Evolutionary conservation across 2,329 filamentous ascomycete genomes (phyloP).

Genomic region (Beauveria bassiana): DNA sequence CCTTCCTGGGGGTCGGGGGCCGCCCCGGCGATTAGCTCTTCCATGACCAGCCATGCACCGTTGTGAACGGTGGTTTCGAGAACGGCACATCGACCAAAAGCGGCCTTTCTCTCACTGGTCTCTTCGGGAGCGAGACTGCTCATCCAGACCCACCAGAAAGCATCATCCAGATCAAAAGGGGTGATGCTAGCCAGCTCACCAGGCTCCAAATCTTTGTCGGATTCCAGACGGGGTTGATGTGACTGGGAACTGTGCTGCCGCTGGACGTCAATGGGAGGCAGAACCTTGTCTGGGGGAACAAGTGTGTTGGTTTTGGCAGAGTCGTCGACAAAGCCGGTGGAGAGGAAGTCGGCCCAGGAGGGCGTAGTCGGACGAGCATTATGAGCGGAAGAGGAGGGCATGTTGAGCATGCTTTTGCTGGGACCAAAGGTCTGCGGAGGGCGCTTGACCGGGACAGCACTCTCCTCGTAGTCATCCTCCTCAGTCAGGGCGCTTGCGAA

Average conservation of each 20-base stretch:
- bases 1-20: conserved; percentile 76
- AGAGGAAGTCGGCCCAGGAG: conserved; percentile 97
- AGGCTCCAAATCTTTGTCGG: conserved; percentile 65
- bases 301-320: conserved; percentile 60
- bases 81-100: conserved; percentile 88
- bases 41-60: conserved; percentile 87
- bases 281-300: conserved; percentile 82
- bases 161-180: conserved; percentile 78
- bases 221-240: conserved; percentile 64
- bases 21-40: conserved; percentile 92
- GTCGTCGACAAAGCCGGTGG: conserved; percentile 81
- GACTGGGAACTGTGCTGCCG: conserved; percentile 83
- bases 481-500: conserved; percentile 73
- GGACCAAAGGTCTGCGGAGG: conserved; percentile 17
- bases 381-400: conserved; percentile 58
- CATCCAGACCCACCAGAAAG: conserved; percentile 99
- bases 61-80: conserved; percentile 78
- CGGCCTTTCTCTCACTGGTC: conserved; percentile 74
- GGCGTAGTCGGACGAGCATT: conserved; percentile 84
- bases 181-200: conserved; percentile 92
- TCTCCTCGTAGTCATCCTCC: conserved; percentile 57
- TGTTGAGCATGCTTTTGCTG: neutral
- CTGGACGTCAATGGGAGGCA: conserved; percentile 74
- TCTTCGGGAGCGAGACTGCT: conserved; percentile 90
- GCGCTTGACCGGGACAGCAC: conserved; percentile 31